Conservation (phyloP, 2,329 filamentous ascomycete genomes). For the Alternaria triticimaculans region DNA sequence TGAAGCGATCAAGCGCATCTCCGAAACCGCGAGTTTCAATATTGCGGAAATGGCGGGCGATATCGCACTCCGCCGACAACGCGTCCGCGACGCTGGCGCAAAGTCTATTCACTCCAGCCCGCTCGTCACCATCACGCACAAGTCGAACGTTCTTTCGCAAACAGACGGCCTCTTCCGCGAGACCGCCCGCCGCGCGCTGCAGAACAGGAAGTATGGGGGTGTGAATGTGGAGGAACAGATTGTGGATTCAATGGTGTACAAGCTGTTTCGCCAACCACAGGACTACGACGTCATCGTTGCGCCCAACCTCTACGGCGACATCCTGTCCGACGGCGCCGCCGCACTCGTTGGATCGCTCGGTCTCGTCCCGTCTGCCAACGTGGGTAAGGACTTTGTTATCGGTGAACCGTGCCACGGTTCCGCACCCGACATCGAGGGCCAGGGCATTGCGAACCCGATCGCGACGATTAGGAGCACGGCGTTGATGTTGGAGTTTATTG, state of each 20-base stretch:
- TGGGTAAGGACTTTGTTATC: constrained; percentile 92
- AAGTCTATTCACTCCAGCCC: constrained; percentile 70
- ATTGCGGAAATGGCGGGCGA: constrained; percentile 95
- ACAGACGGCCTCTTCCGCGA: constrained; percentile 95
- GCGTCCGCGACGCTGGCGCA: constrained; percentile 69
- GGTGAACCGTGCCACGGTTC: constrained; percentile 98
- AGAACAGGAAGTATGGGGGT: constrained; percentile 65
- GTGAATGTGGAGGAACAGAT: constrained; percentile 93
- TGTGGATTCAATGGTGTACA: constrained; percentile 99
- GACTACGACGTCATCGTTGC: constrained; percentile 98
- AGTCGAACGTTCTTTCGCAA: constrained; percentile 95
- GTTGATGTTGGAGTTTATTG: constrained; percentile 95
- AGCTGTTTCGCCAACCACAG: constrained; percentile 94
- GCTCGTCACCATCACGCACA: constrained; percentile 96
- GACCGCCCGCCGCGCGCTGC: constrained; percentile 76
- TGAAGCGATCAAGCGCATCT: constrained; percentile 97
- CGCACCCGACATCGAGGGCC: constrained; percentile 92
- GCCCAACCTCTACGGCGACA: constrained; percentile 96
- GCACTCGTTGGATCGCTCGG: constrained; percentile 91
- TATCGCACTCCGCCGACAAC: constrained; percentile 86
- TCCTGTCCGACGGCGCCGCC: constrained; percentile 92
- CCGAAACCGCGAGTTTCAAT: constrained; percentile 79
- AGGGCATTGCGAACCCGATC: constrained; percentile 94
- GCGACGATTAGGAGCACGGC: constrained; percentile 78
- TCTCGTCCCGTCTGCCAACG: constrained; percentile 92